A percentile compares a stretch with the other conserved stretches of the same genome.
Conservation (phyloP, 106 monocot genomes). For the Platanthera zijinensis region DNA sequence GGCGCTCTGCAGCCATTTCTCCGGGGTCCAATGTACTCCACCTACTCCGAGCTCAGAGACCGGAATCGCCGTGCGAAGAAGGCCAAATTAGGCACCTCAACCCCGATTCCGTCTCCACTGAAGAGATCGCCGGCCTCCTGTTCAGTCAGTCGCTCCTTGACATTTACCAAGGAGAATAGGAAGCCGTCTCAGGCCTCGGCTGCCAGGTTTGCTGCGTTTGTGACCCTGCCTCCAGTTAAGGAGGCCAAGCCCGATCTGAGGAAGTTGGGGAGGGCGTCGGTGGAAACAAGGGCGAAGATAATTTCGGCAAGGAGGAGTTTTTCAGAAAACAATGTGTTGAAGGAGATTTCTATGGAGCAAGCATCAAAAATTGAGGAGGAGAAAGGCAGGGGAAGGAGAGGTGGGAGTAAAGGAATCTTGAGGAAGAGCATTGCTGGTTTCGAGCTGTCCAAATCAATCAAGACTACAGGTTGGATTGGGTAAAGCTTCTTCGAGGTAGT, state of each 20-base stretch:
- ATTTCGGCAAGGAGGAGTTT: not conserved
- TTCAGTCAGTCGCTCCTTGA: not conserved
- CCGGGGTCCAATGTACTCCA: constrained; percentile 5
- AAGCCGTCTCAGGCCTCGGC: not conserved
- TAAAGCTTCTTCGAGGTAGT: not conserved
- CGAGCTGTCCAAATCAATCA: not conserved
- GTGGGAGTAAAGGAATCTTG: not conserved
- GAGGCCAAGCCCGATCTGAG: not conserved
- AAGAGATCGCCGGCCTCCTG: not conserved
- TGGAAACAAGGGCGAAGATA: not conserved
- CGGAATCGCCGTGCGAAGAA: not conserved
- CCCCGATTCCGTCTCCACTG: constrained; percentile 1
- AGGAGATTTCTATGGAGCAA: not conserved
- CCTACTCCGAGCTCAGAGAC: constrained; percentile 7
- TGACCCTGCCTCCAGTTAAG: not conserved
- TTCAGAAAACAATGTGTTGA: not conserved
- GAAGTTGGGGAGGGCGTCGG: not conserved
- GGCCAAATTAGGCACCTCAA: not conserved
- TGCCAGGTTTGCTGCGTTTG: not conserved
- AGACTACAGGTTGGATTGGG: not conserved
- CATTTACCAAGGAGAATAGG: not conserved
- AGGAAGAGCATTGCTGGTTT: constrained; percentile 1
- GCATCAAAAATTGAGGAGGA: not conserved
- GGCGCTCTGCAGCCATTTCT: not conserved
- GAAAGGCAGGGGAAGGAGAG: not conserved